Base-by-base conservation (phyloP, 352 stramenopile genomes). In the Pythium guiyangense region DNA sequence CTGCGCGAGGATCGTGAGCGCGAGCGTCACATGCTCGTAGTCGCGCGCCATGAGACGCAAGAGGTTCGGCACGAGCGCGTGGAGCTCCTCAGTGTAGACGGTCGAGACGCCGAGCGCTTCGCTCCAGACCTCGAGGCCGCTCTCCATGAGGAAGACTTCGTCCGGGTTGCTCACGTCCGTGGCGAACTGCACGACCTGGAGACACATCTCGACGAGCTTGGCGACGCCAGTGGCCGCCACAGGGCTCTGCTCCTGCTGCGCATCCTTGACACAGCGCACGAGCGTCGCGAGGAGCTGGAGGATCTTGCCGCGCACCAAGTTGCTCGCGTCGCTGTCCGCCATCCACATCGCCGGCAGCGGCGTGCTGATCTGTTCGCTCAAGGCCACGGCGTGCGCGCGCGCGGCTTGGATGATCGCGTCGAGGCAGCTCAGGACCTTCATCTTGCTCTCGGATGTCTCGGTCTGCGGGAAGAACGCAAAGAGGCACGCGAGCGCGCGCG, bases 141-240 rank as follows among this genome's bases (percentile, higher is more conserved):
- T 86, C 50, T 96, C 84, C 81, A 96, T 93, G 15, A 94, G 67
- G 44, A 90, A 94, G 25, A 95, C 79, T 52, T 90, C 72, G 48
- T 95, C 83, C 9, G 84, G 80, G 49, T 96, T 90, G 53, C 71
- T 74, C 37, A 90, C 61, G 54, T 96, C 82, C 0, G 86, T 92
- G 17, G 80, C 78, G 42, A 89, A 86, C 0, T 63, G 69, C 49
- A 93, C 71, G 42, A 89, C 77, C 46, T 90, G 73, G 5, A 90
- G 57, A 37, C 79, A 81, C 80, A 92, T 92, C 25, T 67, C 54
- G n/a, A 86, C 60, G 31, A 92, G 54, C 51, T 69, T 71, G 20
- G 74, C 54, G 11, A 87, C 49, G 29, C 70, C 54, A 8, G 39
- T 10, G 3, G 20, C 44, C 49, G 62, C 14, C 26, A 15, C 14